Conservation (phyloP, 2,329 filamentous ascomycete species). For the Colletotrichum somersetense region DNA sequence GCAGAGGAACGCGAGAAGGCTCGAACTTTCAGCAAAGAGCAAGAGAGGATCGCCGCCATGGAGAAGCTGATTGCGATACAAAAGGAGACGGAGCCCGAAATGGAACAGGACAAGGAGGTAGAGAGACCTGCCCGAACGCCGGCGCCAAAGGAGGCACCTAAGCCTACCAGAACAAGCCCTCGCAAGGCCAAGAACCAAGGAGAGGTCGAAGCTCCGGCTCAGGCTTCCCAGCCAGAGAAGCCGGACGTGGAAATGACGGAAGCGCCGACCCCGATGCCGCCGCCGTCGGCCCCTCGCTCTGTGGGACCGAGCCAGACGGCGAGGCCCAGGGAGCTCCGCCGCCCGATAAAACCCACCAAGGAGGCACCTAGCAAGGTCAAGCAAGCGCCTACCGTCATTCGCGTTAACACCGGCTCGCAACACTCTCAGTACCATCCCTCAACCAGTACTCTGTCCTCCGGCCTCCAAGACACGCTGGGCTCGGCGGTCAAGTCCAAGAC, state of each 20-base stretch:
- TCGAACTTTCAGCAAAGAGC: conserved; percentile 68
- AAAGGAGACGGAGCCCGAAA: conserved; percentile 50
- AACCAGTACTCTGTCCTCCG: conserved; percentile 69
- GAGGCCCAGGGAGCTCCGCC: conserved; percentile 67
- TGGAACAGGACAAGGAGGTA: conserved; percentile 41
- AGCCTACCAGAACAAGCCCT: conserved; percentile 64
- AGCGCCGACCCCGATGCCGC: conserved; percentile 67
- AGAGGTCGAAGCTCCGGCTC: conserved; percentile 48
- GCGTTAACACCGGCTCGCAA: conserved; percentile 76
- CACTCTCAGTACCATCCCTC: conserved; percentile 71
- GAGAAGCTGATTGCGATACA: conserved; percentile 66
- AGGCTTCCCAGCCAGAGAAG: conserved; percentile 50
- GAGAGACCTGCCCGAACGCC: conserved; percentile 46
- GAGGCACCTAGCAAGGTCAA: conserved; percentile 70
- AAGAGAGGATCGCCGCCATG: conserved; percentile 65
- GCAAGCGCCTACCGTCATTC: conserved; percentile 78
- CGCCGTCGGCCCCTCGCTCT: conserved; percentile 69
- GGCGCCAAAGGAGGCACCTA: conserved; percentile 57
- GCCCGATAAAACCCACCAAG: conserved; percentile 73
- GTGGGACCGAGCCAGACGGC: conserved; percentile 60
- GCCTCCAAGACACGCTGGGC: conserved; percentile 67
- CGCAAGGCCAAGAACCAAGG: conserved; percentile 58
- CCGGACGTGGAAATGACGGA: conserved; percentile 69
- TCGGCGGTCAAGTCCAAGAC: conserved; percentile 69
- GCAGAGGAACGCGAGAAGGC: conserved; percentile 80